Evolutionary conservation across 2,329 filamentous ascomycete species (phyloP).

Genomic region (Macrophomina tecta): DNA sequence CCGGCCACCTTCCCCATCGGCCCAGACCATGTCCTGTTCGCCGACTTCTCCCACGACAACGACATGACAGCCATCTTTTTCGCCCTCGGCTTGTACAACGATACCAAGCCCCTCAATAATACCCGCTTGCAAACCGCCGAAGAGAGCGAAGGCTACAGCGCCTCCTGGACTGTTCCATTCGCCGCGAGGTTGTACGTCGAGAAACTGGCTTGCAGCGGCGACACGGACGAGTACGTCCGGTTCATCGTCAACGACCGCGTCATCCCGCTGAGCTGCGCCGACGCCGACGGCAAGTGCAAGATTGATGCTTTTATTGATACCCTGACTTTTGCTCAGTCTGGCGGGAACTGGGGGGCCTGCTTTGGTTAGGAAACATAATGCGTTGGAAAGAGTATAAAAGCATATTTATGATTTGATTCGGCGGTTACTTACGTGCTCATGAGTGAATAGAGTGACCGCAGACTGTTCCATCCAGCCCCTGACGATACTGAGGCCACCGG

Average conservation of each 20-base stretch:
- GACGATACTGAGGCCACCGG: too few species aligned
- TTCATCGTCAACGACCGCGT: constrained; percentile 86
- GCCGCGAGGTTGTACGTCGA: constrained; percentile 82
- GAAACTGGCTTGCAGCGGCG: constrained; percentile 73
- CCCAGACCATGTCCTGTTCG: constrained; percentile 66
- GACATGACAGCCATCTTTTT: constrained; percentile 78
- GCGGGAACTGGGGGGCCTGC: constrained; percentile 77
- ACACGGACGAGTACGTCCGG: constrained; percentile 74
- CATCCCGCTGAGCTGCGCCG: constrained; percentile 73
- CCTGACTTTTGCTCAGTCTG: constrained; percentile 72
- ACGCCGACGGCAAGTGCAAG: constrained; percentile 73
- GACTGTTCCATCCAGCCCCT: too few species aligned
- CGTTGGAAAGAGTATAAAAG: too few species aligned
- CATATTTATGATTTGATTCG: not conserved
- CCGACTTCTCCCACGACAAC: constrained; percentile 93
- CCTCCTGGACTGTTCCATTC: constrained; percentile 83
- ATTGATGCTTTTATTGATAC: constrained; percentile 75
- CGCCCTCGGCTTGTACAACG: constrained; percentile 79
- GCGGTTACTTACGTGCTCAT: too few species aligned
- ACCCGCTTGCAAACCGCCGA: constrained; percentile 48
- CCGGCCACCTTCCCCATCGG: constrained; percentile 73
- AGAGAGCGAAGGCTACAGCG: constrained; percentile 71
- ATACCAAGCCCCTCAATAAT: constrained; percentile 57
- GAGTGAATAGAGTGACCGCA: too few species aligned
- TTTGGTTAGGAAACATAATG: too few species aligned